Conservation (phyloP, 108 stramenopile species). For the Fragilariopsis cylindrus region DNA sequence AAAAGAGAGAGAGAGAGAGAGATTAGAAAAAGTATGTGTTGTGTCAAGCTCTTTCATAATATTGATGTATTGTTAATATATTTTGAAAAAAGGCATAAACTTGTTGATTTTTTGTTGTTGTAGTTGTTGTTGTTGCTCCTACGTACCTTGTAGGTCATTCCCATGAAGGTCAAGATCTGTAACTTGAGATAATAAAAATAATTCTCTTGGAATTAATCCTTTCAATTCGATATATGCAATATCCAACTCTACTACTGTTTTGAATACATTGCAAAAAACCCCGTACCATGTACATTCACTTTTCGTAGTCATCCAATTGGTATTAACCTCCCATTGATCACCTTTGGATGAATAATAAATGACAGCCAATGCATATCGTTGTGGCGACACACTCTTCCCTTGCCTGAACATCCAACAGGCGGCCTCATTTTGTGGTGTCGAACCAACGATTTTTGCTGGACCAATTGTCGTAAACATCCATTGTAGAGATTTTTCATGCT, state of each 20-base stretch:
- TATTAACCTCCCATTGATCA: slow-evolving; percentile 39
- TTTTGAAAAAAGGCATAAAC: background rate
- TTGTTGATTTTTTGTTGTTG: background rate
- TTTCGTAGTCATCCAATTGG: slow-evolving; percentile 51
- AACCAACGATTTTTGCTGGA: slow-evolving; percentile 10
- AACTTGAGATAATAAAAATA: slow-evolving; percentile 43
- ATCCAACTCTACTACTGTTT: slow-evolving; percentile 43
- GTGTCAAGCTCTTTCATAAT: background rate
- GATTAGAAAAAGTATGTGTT: background rate
- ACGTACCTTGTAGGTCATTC: slow-evolving; percentile 41
- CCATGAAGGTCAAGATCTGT: slow-evolving; percentile 61
- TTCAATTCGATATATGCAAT: slow-evolving; percentile 52
- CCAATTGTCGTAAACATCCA: slow-evolving; percentile 24
- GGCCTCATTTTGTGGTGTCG: slow-evolving; percentile 48
- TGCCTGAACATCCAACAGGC: slow-evolving; percentile 62
- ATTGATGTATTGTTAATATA: too few relatives aligned
- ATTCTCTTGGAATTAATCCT: slow-evolving; percentile 56
- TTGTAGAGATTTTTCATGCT: slow-evolving; percentile 28
- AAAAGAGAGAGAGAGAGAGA: too few relatives aligned
- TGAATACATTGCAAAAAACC: slow-evolving; percentile 41
- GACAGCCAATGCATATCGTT: slow-evolving; percentile 54
- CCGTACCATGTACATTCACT: slow-evolving; percentile 64
- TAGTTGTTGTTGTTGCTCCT: too few relatives aligned
- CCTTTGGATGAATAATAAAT: slow-evolving; percentile 53
- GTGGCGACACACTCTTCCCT: slow-evolving; percentile 18